Evolutionary conservation across 192 early-diverging fungal genomes (phyloP).

Genomic region (Coemansia sp.): DNA sequence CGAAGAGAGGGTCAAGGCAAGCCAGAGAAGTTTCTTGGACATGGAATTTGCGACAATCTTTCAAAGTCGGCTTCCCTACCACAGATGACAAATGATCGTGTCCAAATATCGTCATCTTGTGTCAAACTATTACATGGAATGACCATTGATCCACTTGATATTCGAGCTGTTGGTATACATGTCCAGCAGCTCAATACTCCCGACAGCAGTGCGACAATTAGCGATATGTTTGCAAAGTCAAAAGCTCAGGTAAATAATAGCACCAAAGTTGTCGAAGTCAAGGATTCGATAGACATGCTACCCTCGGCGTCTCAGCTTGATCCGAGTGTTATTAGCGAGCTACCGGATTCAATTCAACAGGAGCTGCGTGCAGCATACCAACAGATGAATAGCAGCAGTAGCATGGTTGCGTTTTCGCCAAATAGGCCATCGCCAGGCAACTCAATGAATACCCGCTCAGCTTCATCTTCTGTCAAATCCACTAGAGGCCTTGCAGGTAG

Average conservation of each 20-base stretch:
- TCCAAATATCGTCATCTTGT: conserved; percentile 20
- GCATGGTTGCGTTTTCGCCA: background rate
- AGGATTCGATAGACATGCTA: conserved; percentile 9
- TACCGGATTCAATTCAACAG: conserved; percentile 38
- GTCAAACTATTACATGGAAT: conserved; percentile 22
- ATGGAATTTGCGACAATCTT: conserved; percentile 64
- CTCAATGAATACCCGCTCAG: background rate
- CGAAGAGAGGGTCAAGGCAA: conserved; percentile 54
- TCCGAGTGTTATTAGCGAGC: conserved; percentile 22
- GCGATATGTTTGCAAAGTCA: conserved; percentile 21
- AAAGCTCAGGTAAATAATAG: background rate
- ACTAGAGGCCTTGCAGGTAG: background rate
- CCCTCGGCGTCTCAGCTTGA: conserved; percentile 49
- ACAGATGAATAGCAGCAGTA: background rate
- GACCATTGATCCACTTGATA: conserved; percentile 33
- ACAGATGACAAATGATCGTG: conserved; percentile 53
- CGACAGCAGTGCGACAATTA: conserved; percentile 7
- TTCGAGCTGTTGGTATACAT: conserved; percentile 43
- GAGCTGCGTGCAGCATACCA: conserved; percentile 30
- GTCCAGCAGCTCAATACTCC: conserved; percentile 25
- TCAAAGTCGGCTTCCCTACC: conserved; percentile 55
- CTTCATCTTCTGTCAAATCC: background rate
- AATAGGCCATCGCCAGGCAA: background rate
- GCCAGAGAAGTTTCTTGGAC: conserved; percentile 63
- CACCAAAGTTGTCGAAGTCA: background rate